A percentile compares a stretch with the other conserved stretches of the same genome.
Conservation (phyloP, 2,329 filamentous ascomycete species). For the Alternaria incomplexa region DNA sequence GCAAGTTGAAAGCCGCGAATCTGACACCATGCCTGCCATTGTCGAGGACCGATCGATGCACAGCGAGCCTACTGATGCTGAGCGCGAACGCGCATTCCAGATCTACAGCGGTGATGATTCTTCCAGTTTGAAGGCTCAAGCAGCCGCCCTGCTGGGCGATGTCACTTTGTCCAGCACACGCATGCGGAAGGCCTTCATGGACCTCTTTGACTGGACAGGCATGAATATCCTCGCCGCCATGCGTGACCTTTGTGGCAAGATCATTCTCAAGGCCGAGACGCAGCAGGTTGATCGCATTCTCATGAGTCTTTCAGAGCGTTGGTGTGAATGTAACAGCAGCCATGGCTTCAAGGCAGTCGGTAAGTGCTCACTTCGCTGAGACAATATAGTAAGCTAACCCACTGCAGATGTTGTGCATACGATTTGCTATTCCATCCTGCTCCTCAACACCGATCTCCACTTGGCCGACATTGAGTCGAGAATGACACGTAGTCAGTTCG, state of each 20-base stretch:
- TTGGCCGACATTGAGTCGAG: slow-evolving; percentile 93
- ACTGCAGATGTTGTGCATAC: slow-evolving; percentile 87
- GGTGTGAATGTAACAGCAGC: slow-evolving; percentile 90
- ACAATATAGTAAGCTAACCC: slow-evolving; percentile 36
- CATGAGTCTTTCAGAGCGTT: slow-evolving; percentile 84
- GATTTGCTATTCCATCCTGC: slow-evolving; percentile 92
- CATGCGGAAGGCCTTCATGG: slow-evolving; percentile 82
- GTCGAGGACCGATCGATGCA: slow-evolving; percentile 39
- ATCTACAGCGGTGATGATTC: slow-evolving; percentile 87
- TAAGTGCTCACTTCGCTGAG: slow-evolving; percentile 54
- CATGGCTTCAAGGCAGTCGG: slow-evolving; percentile 91
- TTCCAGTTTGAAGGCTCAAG: slow-evolving; percentile 77
- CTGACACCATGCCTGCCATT: slow-evolving; percentile 45
- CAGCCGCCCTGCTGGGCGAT: slow-evolving; percentile 88
- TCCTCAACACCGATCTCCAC: slow-evolving; percentile 95
- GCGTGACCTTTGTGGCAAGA: slow-evolving; percentile 78
- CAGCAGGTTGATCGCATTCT: slow-evolving; percentile 96
- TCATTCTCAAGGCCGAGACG: slow-evolving; percentile 87
- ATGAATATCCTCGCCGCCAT: slow-evolving; percentile 80
- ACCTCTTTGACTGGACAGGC: slow-evolving; percentile 84
- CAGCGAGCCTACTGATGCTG: slow-evolving; percentile 65
- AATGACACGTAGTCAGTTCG: slow-evolving; percentile 93
- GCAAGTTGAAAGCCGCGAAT: slow-evolving; percentile 56
- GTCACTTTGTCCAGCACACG: slow-evolving; percentile 59
- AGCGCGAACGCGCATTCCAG: slow-evolving; percentile 76